Base-by-base conservation (phyloP, 805 yeast genomes). In the Hanseniaspora lachancei region DNA sequence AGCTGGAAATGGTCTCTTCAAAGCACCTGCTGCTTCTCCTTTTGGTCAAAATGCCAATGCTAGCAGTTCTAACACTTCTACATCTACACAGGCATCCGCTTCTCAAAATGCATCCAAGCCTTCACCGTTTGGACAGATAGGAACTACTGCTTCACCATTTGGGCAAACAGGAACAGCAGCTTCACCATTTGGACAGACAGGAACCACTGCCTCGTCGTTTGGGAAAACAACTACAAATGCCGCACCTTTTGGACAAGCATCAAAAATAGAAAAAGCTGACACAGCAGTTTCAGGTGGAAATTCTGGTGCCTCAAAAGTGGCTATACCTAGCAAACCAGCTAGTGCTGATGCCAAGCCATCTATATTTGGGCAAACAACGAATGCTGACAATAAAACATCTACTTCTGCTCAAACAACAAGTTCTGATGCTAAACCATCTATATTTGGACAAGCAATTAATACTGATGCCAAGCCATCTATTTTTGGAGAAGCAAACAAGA, bases 161-260 rank as follows among this genome's bases (percentile, higher is more conserved):
- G 50, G 29, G 2, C 50, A 47, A 29, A 24, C 50, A 23, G 50
- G 41, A 27, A 40, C 53, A 27, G 15, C 18, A 8, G 34, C 54
- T 3, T 41, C 47, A 32, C 43, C 44, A 32, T 50, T 50, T 50
- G 54, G 54, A 5, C 47, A 44, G n/a, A 3, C 47, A 9, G 32
- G 35, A 5, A 34, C 8, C 12, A 16, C 47, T 9, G 54, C 29
- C 16, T 15, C 36, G 24, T 43, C 51, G 9, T 47, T 32, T 9
- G 34, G 20, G 5, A 13, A 27, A 34, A 32, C 24, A 15, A 35
- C 21, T n/a, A n/a, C 42, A 18, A n/a, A 18, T 5, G 24, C 39
- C 18, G 12, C 49, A 16, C 49, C 23, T 34, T 29, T 42, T 32
- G 34, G n/a, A 10, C 18, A 40, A 41, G 16, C 47, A 18, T 15